Evolutionary conservation across 148 eudicot species (phyloP), one percentile per base, ranked within the genome.

Genomic region (Rhododendron williamsianum): DNA sequence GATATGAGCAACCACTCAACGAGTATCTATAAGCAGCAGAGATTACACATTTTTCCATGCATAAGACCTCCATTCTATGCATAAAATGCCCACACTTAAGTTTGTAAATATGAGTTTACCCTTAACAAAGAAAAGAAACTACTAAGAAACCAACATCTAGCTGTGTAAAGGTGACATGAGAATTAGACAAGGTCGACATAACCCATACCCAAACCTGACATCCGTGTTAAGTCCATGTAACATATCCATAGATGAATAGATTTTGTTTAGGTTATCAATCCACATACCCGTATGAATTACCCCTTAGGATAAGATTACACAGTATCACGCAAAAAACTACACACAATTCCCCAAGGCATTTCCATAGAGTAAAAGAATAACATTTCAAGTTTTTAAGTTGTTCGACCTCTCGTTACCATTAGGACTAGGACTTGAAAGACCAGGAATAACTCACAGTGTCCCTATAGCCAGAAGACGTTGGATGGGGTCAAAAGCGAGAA

Each of bases 381-480:
- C 38, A 71, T 30, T 33, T 71, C 76, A 30, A 71, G 41, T 41
- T 71, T 30, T 71, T 71, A 71, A 71, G 76, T 30, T 33, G 76
- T 71, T 71, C 13, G 12, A 27, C 36, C 36, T 11, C 74, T 13
- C 8, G 4, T 27, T 27, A n/a, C 74, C 74, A 69, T 69, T 4
- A 65, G 36, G 35, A 69, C 35, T 69, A 69, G 38, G 74, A 69
- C 16, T 69, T 69, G 30, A 58, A 30, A 58, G 56, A 12, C 79
- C 86, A 84, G n/a, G 43, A 25, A 76, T 36, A 67, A 94, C 98
- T 94, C 87, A 97, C 99, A 92, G 86, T 35, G 98, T 95, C 56
- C 95, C 98, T 54, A 97, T 60, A 63, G 99, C 99, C 91, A 97
- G 87, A 86, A 97, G 94, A 86, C 90, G 91, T 90, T 97, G 99